Conservation (phyloP, 2,329 filamentous ascomycete species). For the Verticillium klebahnii region DNA sequence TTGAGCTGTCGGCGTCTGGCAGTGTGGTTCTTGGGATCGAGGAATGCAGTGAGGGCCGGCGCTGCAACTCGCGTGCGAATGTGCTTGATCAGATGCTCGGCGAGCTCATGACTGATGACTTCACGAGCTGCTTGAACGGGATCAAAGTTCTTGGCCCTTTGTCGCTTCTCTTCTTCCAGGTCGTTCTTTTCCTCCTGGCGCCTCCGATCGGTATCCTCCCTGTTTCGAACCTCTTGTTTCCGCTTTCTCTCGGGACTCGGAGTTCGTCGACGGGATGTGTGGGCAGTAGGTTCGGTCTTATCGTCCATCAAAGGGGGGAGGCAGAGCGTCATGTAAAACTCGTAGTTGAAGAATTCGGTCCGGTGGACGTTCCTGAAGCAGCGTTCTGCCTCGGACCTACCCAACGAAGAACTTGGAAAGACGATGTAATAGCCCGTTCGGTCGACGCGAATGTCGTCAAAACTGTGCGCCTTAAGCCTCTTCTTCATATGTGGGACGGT, state of each 20-base stretch:
- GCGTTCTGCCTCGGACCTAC: constrained; percentile 74
- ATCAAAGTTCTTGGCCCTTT: constrained; percentile 82
- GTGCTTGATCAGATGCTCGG: constrained; percentile 81
- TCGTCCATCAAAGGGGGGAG: constrained; percentile 20
- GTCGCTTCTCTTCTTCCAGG: constrained; percentile 83
- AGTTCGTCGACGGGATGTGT: constrained; percentile 23
- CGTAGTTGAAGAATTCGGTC: constrained; percentile 83
- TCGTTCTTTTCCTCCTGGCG: constrained; percentile 75
- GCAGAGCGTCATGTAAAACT: constrained; percentile 81
- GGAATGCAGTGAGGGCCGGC: constrained; percentile 72
- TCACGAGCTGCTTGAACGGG: constrained; percentile 82
- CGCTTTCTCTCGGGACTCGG: constrained; percentile 28
- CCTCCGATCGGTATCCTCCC: constrained; percentile 60
- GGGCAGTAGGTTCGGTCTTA: constrained; percentile 14
- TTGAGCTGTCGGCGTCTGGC: constrained; percentile 78
- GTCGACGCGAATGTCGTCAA: constrained; percentile 79
- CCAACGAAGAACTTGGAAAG: constrained; percentile 75
- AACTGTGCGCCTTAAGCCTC: constrained; percentile 75
- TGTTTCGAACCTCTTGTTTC: constrained; percentile 44
- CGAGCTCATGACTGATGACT: constrained; percentile 73
- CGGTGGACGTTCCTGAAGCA: constrained; percentile 77
- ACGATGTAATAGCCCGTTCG: constrained; percentile 84
- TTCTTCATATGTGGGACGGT: constrained; percentile 90
- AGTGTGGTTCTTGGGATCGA: constrained; percentile 76
- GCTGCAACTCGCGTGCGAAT: constrained; percentile 84